Evolutionary conservation across 2,329 filamentous ascomycete species (phyloP).

Genomic region (Elsinoe necatrix): DNA sequence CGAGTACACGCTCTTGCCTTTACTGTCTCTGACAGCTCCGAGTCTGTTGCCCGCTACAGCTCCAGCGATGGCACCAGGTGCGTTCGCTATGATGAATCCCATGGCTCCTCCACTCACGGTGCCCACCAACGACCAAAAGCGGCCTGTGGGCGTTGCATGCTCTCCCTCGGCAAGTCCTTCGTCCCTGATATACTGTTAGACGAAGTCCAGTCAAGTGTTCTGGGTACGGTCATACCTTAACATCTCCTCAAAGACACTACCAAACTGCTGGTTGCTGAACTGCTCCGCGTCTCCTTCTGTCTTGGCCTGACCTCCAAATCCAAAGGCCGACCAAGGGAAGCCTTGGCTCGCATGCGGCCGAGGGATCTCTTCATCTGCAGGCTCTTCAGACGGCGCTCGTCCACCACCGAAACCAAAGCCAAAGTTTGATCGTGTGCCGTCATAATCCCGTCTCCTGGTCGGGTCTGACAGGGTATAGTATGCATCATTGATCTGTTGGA

Average conservation of each 20-base stretch:
- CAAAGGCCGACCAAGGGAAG: slow-evolving; percentile 72
- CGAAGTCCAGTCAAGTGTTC: neutral
- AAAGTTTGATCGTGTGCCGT: slow-evolving; percentile 58
- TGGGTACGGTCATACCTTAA: slow-evolving; percentile 24
- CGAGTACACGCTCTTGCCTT: slow-evolving; percentile 88
- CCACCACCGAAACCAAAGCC: slow-evolving; percentile 37
- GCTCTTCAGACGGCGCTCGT: slow-evolving; percentile 33
- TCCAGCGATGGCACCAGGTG: slow-evolving; percentile 80
- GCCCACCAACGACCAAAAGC: slow-evolving; percentile 82
- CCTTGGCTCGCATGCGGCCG: slow-evolving; percentile 29
- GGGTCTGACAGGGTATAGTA: slow-evolving; percentile 86
- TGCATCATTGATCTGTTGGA: slow-evolving; percentile 86
- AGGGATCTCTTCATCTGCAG: slow-evolving; percentile 45
- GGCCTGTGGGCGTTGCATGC: slow-evolving; percentile 52
- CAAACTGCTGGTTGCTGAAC: slow-evolving; percentile 72
- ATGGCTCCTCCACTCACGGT: slow-evolving; percentile 80
- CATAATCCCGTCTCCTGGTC: slow-evolving; percentile 71
- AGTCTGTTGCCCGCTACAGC: slow-evolving; percentile 86
- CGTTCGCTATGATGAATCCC: slow-evolving; percentile 91
- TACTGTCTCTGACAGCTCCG: slow-evolving; percentile 81
- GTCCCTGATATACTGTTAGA: slow-evolving; percentile 27
- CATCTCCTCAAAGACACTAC: slow-evolving; percentile 53
- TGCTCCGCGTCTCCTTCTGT: slow-evolving; percentile 35
- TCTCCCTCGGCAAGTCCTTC: slow-evolving; percentile 61
- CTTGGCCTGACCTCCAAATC: slow-evolving; percentile 44